Evolutionary conservation across 192 early-diverging fungal genomes (phyloP).

Genomic region (Haplosporangium gracile): DNA sequence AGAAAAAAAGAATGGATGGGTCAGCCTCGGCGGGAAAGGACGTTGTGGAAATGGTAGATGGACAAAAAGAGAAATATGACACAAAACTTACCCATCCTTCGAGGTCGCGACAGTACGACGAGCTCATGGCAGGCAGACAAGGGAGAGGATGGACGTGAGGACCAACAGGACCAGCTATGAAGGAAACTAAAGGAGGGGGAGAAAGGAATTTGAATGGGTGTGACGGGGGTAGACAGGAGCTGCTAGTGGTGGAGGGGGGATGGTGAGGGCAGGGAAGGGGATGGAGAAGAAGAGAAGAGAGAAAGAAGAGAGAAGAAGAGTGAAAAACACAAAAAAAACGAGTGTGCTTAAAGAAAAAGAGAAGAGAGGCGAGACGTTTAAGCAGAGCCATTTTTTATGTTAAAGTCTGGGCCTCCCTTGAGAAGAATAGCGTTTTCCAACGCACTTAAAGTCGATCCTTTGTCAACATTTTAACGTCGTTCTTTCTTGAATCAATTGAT

Average conservation of each 20-base stretch:
- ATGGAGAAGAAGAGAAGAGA: neutral
- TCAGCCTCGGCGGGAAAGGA: too few relatives aligned
- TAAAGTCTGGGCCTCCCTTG: neutral
- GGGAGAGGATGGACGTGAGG: neutral
- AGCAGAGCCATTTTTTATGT: neutral
- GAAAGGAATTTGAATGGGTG: neutral
- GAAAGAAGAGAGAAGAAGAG: neutral
- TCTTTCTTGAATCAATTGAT: neutral
- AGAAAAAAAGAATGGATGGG: neutral
- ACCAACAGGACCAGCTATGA: neutral
- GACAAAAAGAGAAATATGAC: neutral
- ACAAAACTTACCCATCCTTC: slow-evolving; percentile 19
- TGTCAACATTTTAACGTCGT: neutral
- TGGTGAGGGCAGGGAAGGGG: neutral
- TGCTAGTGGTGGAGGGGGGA: neutral
- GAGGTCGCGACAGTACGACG: slow-evolving; percentile 2
- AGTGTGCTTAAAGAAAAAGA: neutral
- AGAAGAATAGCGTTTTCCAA: neutral
- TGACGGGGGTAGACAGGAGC: neutral
- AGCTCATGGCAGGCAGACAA: neutral
- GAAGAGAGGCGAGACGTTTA: neutral
- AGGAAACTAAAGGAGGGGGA: neutral
- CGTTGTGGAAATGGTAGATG: neutral
- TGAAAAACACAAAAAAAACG: neutral
- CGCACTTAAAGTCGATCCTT: neutral